These are phyloP conservation scores for Neurospora cerealis DNA, from an alignment of 495 filamentous ascomycete species.

Conservation along the genomic window DNA sequence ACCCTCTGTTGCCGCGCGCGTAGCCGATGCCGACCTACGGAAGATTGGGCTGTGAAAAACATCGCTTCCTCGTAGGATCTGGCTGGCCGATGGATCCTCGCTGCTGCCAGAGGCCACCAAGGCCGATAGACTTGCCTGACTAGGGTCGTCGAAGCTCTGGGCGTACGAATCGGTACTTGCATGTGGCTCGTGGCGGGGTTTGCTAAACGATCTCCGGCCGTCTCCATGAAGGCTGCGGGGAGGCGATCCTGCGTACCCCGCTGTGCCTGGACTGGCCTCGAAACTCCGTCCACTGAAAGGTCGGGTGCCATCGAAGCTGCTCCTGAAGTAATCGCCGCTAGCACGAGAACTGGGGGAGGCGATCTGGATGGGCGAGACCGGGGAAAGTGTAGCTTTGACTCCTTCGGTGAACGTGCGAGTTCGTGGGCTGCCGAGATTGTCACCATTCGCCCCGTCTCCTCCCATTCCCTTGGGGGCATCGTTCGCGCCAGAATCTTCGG, in stretches of 20 bases:
- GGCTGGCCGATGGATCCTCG: slow-evolving; percentile 79
- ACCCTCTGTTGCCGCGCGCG: slow-evolving; percentile 11
- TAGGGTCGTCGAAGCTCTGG: slow-evolving; percentile 60
- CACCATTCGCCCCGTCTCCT: not conserved
- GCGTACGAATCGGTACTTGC: slow-evolving; percentile 71
- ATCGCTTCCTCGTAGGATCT: slow-evolving; percentile 77
- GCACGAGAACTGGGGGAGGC: slow-evolving; percentile 32
- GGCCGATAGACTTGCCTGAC: slow-evolving; percentile 49
- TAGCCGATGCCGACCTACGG: slow-evolving; percentile 31
- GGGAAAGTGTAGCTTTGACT: slow-evolving; percentile 55
- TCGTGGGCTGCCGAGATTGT: slow-evolving; percentile 7
- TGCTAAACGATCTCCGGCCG: slow-evolving; percentile 39
- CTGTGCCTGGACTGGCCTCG: slow-evolving; percentile 33
- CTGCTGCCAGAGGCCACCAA: slow-evolving; percentile 58
- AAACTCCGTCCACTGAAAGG: slow-evolving; percentile 41
- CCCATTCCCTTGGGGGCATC: slow-evolving; percentile 9
- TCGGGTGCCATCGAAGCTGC: slow-evolving; percentile 32
- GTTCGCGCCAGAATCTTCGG: slow-evolving; percentile 27
- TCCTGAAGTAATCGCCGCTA: slow-evolving; percentile 32
- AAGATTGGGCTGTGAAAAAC: slow-evolving; percentile 85
- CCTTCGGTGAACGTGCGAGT: slow-evolving; percentile 46
- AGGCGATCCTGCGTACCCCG: slow-evolving; percentile 22
- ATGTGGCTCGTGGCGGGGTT: slow-evolving; percentile 39
- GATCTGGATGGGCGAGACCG: slow-evolving; percentile 31
- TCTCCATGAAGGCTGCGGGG: slow-evolving; percentile 48